Percentiles rank a stretch among this genome's conserved stretches.
Conservation (phyloP, 345 rosid species). For the Theobroma cacao region DNA sequence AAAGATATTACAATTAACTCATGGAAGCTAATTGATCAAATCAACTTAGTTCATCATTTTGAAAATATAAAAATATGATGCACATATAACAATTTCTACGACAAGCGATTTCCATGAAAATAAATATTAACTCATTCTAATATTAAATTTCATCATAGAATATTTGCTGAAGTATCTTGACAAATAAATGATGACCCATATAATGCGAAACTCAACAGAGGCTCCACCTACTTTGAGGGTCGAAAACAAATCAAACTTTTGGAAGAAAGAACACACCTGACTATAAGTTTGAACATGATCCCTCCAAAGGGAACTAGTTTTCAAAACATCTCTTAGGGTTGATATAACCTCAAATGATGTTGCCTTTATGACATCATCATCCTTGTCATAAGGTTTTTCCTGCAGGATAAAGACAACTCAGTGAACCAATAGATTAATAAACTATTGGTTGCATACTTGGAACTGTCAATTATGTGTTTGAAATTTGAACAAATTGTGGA, state of each 20-base stretch:
- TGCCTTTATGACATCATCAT: constrained; percentile 92
- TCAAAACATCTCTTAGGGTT: constrained; percentile 86
- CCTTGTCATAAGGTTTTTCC: constrained; percentile 90
- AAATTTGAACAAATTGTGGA: constrained; percentile 3
- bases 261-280: constrained; percentile 46
- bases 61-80: constrained; percentile 1
- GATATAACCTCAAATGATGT: constrained; percentile 95
- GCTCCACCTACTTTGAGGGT: not conserved
- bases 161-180: not conserved
- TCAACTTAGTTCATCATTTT: not conserved
- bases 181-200: not conserved
- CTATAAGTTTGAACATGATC: constrained; percentile 94
- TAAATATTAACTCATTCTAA: too few relatives aligned
- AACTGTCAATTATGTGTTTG: not conserved
- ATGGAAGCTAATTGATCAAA: not conserved
- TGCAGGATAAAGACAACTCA: constrained; percentile 22
- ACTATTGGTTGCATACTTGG: not conserved
- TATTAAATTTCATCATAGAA: not conserved
- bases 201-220: not conserved
- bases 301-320: constrained; percentile 88
- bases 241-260: not conserved
- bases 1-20: not conserved
- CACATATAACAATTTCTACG: not conserved
- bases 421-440: not conserved
- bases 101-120: not conserved